phyloP scores from a whole-genome alignment of 116 monocot genomes.

The Dioscorea cayenensis region DNA sequence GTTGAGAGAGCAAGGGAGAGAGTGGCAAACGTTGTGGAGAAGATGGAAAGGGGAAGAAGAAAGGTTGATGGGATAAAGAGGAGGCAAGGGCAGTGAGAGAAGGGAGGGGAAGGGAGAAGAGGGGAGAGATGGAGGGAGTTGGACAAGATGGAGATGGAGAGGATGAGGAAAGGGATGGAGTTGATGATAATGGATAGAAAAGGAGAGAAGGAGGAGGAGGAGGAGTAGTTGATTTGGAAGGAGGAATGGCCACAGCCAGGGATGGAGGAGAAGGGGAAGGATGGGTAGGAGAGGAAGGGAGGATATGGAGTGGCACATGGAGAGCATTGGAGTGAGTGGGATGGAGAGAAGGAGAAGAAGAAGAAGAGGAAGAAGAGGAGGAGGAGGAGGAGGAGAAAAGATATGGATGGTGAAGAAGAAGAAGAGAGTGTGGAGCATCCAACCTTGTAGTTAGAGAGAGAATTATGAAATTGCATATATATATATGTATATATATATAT shows the following conservation, averaged over 20 bases:
- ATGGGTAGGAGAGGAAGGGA: constrained; percentile 31
- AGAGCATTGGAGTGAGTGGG: neutral
- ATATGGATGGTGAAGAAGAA: too few relatives aligned
- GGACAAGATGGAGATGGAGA: constrained; percentile 2
- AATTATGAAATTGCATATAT: too few relatives aligned
- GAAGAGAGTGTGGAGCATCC: too few relatives aligned
- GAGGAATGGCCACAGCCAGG: constrained; percentile 54
- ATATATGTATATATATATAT: too few relatives aligned
- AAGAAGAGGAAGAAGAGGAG: too few relatives aligned
- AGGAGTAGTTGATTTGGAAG: constrained; percentile 50
- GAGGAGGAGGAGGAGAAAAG: too few relatives aligned
- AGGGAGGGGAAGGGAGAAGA: constrained; percentile 15
- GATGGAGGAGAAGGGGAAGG: constrained; percentile 56
- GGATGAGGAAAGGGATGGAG: constrained; percentile 16
- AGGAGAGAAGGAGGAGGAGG: constrained; percentile 1
- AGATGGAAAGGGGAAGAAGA: constrained; percentile 1
- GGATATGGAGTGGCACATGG: constrained; percentile 13
- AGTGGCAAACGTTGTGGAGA: constrained; percentile 1
- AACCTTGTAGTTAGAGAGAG: too few relatives aligned
- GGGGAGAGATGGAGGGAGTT: neutral
- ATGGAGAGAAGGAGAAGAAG: too few relatives aligned
- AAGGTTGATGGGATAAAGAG: constrained; percentile 20
- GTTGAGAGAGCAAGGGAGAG: too few relatives aligned
- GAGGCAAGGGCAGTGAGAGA: constrained; percentile 38
- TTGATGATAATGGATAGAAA: constrained; percentile 18